A percentile compares a stretch with the other conserved stretches of the same genome.
These are phyloP conservation scores for Ophiosphaerella herpotricha DNA, from an alignment of 2,329 filamentous ascomycete species.

Conservation along the genomic window DNA sequence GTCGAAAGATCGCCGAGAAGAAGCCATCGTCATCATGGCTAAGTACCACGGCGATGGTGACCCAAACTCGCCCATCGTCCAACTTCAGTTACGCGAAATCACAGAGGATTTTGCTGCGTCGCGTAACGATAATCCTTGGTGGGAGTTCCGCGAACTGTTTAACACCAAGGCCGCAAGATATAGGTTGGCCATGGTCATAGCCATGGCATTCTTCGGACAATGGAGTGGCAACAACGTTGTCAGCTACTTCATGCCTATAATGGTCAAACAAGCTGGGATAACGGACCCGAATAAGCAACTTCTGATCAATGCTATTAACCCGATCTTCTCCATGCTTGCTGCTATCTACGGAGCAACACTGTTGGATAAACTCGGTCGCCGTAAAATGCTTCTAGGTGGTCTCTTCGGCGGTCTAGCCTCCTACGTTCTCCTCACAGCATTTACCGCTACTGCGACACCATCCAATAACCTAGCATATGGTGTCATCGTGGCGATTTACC, in stretches of 20 bases:
- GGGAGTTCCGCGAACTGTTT: constrained; percentile 40
- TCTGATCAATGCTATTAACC: constrained; percentile 49
- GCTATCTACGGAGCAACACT: constrained; percentile 47
- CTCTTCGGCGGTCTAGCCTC: constrained; percentile 40
- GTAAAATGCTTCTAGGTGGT: constrained; percentile 46
- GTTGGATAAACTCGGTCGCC: constrained; percentile 38
- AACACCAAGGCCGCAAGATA: constrained; percentile 40
- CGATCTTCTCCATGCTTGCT: constrained; percentile 46
- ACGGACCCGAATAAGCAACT: constrained; percentile 42
- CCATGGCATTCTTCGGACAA: constrained; percentile 50
- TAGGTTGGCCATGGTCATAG: constrained; percentile 46
- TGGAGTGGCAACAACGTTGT: constrained; percentile 49
- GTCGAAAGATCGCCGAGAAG: constrained; percentile 58
- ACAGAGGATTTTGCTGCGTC: constrained; percentile 33
- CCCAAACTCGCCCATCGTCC: constrained; percentile 38
- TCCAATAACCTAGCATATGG: constrained; percentile 41
- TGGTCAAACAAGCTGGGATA: constrained; percentile 47
- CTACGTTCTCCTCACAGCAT: constrained; percentile 45
- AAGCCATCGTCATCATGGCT: constrained; percentile 62
- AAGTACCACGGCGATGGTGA: constrained; percentile 61
- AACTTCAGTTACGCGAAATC: constrained; percentile 47
- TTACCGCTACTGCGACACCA: constrained; percentile 35
- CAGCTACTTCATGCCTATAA: constrained; percentile 33
- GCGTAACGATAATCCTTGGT: constrained; percentile 42
- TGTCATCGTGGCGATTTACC: constrained; percentile 47